A percentile compares a stretch with the other conserved stretches of the same genome.
These are phyloP conservation scores for Termitomyces bulborhizus DNA, from an alignment of 768 basidiomycete species.

Conservation along the genomic window DNA sequence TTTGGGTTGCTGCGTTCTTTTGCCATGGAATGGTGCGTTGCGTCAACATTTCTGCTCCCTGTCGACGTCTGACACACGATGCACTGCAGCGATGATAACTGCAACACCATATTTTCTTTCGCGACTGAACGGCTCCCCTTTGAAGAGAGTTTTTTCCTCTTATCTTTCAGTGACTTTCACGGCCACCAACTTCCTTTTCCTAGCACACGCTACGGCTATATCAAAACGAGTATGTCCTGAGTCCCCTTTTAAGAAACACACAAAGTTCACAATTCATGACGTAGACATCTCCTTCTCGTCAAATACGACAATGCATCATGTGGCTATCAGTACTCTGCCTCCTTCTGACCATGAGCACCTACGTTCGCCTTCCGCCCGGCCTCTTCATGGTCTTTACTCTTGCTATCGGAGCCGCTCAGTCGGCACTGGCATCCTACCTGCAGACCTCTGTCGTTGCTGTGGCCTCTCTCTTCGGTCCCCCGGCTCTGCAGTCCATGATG, in stretches of 20 bases:
- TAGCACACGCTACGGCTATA: conserved; percentile 69
- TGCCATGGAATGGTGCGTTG: conserved; percentile 83
- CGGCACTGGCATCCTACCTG: conserved; percentile 65
- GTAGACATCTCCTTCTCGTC: conserved; percentile 58
- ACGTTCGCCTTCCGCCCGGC: conserved; percentile 45
- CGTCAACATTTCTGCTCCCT: not conserved
- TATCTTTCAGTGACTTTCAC: conserved; percentile 63
- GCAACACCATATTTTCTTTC: conserved; percentile 78
- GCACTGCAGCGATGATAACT: conserved; percentile 73
- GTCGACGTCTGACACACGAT: not conserved
- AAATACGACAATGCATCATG: conserved; percentile 45
- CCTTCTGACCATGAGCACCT: conserved; percentile 63
- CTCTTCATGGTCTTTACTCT: conserved; percentile 68
- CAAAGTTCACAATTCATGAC: not conserved
- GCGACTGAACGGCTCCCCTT: conserved; percentile 52
- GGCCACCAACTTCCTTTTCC: conserved; percentile 56
- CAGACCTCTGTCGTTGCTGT: conserved; percentile 74
- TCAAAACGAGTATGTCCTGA: conserved; percentile 52
- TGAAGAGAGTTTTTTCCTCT: conserved; percentile 56
- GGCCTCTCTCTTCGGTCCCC: conserved; percentile 73
- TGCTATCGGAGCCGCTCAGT: conserved; percentile 54
- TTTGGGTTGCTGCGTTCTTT: conserved; percentile 59
- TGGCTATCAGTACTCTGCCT: conserved; percentile 47
- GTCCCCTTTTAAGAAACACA: not conserved
- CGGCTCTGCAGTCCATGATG: conserved; percentile 70